Evolutionary conservation across 805 yeast genomes (phyloP).

Genomic region (Suhomyces faveliae): DNA sequence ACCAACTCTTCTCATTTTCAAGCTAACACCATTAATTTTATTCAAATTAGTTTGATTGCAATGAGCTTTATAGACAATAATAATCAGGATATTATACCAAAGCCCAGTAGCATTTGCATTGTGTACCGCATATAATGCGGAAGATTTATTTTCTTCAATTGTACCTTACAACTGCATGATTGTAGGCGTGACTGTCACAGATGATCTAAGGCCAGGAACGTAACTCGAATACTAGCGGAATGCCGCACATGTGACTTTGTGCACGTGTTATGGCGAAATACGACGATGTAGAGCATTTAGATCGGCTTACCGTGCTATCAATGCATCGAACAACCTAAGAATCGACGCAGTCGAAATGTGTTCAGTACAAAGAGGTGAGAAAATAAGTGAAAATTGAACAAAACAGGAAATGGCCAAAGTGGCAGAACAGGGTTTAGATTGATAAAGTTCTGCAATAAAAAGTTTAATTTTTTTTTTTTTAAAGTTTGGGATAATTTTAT

Average conservation of each 20-base stretch:
- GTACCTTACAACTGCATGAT: background rate
- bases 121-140: background rate
- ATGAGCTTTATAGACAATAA: background rate
- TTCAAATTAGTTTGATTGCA: background rate
- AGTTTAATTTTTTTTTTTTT: background rate
- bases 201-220: background rate
- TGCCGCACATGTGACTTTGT: background rate
- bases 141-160: background rate
- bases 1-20: background rate
- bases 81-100: background rate
- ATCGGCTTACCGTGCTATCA: background rate
- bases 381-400: background rate
- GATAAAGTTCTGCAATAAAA: background rate
- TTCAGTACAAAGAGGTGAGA: background rate
- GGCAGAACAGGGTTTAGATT: background rate
- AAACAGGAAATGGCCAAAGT: background rate
- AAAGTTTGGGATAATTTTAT: background rate
- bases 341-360: background rate
- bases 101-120: background rate
- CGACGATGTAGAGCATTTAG: background rate
- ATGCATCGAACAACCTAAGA: background rate
- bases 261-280: background rate
- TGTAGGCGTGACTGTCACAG: background rate
- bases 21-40: background rate
- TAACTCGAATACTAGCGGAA: background rate